Evolutionary conservation across 202 grass and related monocot species (phyloP), one percentile per base, ranked within the genome.

Genomic region (Cymbopogon flexuosus): DNA sequence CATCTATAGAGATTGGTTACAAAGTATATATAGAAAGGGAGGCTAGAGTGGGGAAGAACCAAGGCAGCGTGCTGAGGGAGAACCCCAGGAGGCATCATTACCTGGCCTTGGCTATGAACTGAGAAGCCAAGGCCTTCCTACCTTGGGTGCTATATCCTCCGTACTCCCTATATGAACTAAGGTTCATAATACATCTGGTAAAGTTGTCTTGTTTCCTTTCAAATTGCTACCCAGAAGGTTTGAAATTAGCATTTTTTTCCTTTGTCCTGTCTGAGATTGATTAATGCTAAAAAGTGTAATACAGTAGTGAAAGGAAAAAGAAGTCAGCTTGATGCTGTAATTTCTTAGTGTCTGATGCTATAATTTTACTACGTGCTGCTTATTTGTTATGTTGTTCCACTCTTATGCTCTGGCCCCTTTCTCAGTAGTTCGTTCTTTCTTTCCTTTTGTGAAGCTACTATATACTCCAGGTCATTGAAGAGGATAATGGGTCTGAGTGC

Each of bases 401-500:
- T 81, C 13, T 66, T 34, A n/a, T 61, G 27, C 41, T 15, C 14
- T 70, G 39, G 33, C 8, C 8, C n/a, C 15, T 81, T 29, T 66
- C 57, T 88, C 68, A 82, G 6, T 16, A 56, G 5, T 62, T 88
- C 8, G 41, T 30, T 34, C 21, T 77, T 56, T 68, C 45, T 30
- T 59, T 76, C 52, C 51, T 11, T 85, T 9, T 75, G 75, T 76
- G 51, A 93, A 97, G 92, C 85, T 94, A 93, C 79, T 97, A 94
- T 73, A 84, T 97, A 66, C 94, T 97, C 85, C 94, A 97, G 85
- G 21, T 97, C 45, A 97, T 97, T 40, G 81, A 97, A 91, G 84
- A 97, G 79, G 94, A 97, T 82, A 81, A 89, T 82, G 88, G 92
- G 27, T 92, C 89, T 69, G 86, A 82, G 41, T 97, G 90, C 65